A percentile compares a stretch with the other conserved stretches of the same genome.
Evolutionary conservation across 2,329 filamentous ascomycete genomes (phyloP).

Genomic region (Xylaria sp.): DNA sequence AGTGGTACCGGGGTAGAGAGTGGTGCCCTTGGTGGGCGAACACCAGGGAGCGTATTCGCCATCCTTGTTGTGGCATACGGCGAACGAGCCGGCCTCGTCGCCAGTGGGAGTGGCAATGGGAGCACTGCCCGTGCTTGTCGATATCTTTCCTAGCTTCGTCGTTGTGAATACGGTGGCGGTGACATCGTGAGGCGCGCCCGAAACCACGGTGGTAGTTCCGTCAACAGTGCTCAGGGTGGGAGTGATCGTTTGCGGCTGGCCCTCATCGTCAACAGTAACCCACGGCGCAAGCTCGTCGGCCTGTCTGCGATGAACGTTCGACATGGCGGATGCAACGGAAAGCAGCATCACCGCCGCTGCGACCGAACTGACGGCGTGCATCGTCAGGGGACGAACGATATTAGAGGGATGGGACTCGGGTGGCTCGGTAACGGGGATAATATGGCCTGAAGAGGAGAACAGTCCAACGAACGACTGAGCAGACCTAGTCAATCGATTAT

Average conservation of each 20-base stretch:
- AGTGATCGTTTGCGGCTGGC: constrained; percentile 52
- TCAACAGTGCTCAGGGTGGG: constrained; percentile 50
- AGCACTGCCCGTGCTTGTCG: constrained; percentile 46
- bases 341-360: constrained; percentile 30
- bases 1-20: constrained; percentile 47
- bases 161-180: constrained; percentile 42
- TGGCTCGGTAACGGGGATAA: background rate
- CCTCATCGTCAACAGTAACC: constrained; percentile 54
- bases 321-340: constrained; percentile 29
- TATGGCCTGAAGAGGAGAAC: background rate
- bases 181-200: constrained; percentile 46
- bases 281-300: constrained; percentile 48
- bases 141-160: constrained; percentile 34
- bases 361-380: constrained; percentile 26
- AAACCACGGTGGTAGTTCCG: constrained; percentile 48
- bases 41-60: constrained; percentile 56
- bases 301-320: constrained; percentile 28
- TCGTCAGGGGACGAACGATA: background rate
- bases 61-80: constrained; percentile 52
- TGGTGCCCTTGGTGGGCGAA: constrained; percentile 47
- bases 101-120: constrained; percentile 48
- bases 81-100: constrained; percentile 51
- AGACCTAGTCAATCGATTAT: background rate
- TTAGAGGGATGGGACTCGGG: background rate
- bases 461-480: background rate